Evolutionary conservation across 225 moss, liverwort and hornwort species (phyloP).

Genomic region (Pseudoscleropodium purum): DNA sequence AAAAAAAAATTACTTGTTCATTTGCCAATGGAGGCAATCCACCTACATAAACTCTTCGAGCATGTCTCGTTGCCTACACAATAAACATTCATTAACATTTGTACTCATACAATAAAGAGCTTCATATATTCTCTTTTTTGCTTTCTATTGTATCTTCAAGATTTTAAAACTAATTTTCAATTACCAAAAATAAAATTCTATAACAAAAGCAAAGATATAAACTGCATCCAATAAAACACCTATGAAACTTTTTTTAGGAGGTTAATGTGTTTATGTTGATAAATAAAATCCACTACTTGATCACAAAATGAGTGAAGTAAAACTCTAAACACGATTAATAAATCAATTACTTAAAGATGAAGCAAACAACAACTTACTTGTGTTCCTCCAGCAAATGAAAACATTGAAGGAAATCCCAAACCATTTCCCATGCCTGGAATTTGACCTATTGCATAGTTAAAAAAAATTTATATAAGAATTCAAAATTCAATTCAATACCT

Average conservation of each 20-base stretch:
- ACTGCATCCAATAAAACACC: not conserved
- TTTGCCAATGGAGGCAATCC: conserved; percentile 96
- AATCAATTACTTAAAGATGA: not conserved
- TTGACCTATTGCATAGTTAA: conserved; percentile 45
- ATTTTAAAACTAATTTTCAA: not conserved
- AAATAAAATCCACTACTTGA: not conserved
- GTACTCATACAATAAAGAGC: no score
- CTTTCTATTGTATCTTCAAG: not conserved
- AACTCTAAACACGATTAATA: not conserved
- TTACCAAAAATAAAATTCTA: not conserved
- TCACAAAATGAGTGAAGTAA: not conserved
- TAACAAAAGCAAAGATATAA: not conserved
- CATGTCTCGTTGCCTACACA: conserved; percentile 77
- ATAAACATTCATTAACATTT: not conserved
- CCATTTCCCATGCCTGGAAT: conserved; percentile 75
- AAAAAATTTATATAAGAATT: not conserved
- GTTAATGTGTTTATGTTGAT: not conserved
- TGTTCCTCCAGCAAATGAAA: conserved; percentile 89
- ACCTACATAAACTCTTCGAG: conserved; percentile 96
- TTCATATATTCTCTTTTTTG: not conserved
- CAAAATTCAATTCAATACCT: not conserved
- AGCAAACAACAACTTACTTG: conserved; percentile 42
- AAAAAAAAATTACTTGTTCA: conserved; percentile 41
- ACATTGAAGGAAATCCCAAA: conserved; percentile 84
- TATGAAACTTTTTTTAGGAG: not conserved